Conservation (phyloP, 2,329 filamentous ascomycete genomes). For the Fusarium pseudoanthophilum region DNA sequence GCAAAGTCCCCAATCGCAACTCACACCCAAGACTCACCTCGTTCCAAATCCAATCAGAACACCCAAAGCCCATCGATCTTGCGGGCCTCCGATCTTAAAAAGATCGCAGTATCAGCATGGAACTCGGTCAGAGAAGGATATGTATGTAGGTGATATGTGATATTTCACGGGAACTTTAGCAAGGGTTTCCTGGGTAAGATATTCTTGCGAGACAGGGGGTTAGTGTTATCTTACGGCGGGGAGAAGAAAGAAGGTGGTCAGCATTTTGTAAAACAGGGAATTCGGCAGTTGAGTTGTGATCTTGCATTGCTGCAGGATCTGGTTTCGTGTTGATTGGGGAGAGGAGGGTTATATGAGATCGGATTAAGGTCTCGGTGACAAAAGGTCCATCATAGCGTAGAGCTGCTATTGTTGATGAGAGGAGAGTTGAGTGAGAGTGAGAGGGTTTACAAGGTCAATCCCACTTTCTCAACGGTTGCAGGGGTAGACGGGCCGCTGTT, state of each 20-base stretch:
- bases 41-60: neutral
- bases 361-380: neutral
- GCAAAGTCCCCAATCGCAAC: neutral
- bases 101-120: conserved; percentile 9
- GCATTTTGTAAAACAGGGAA: neutral
- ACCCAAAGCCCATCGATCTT: neutral
- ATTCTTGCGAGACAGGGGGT: conserved; percentile 5
- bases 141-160: conserved; percentile 26
- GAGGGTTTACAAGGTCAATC: neutral
- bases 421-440: neutral
- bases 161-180: neutral
- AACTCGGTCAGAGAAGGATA: neutral
- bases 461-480: conserved; percentile 1
- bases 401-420: neutral
- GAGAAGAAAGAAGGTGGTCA: neutral
- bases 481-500: conserved; percentile 18
- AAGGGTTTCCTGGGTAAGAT: conserved; percentile 22
- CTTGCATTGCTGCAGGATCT: neutral
- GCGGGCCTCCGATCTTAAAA: conserved; percentile 4
- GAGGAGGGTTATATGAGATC: neutral
- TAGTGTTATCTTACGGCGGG: neutral
- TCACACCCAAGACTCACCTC: neutral
- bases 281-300: conserved; percentile 5
- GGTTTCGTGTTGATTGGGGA: neutral
- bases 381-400: neutral